A percentile compares a stretch with the other conserved stretches of the same genome.
Evolutionary conservation across 2,329 filamentous ascomycete genomes (phyloP).

Genomic region (Xylariaceae sp.): DNA sequence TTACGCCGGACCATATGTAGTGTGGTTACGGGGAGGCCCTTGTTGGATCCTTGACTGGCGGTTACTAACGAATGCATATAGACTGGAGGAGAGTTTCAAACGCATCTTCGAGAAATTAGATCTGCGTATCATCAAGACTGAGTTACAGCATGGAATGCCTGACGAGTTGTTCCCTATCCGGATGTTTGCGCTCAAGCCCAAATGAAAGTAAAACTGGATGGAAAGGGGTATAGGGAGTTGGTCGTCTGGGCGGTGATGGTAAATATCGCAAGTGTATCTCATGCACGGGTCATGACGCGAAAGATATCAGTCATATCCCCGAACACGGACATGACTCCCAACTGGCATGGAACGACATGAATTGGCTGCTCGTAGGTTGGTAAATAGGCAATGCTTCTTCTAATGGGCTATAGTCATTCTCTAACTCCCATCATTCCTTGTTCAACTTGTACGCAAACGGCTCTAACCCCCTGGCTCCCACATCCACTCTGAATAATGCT

Average conservation of each 20-base stretch:
- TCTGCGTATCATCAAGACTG: conserved; percentile 61
- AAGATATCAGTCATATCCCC: background rate
- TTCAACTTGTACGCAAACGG: conserved; percentile 59
- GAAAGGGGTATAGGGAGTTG: conserved; percentile 27
- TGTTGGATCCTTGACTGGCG: background rate
- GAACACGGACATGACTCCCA: background rate
- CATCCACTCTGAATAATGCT: conserved; percentile 69
- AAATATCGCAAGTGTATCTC: conserved; percentile 33
- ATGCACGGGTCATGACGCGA: background rate
- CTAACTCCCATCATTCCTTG: conserved; percentile 1
- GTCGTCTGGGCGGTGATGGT: conserved; percentile 18
- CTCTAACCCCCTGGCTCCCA: conserved; percentile 62
- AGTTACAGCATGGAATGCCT: conserved; percentile 57
- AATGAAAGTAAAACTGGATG: conserved; percentile 12
- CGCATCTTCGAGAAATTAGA: conserved; percentile 64
- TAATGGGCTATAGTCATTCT: background rate
- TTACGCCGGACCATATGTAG: background rate
- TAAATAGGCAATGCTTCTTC: background rate
- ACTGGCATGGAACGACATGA: background rate
- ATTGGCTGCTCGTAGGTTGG: background rate
- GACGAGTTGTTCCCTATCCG: conserved; percentile 63
- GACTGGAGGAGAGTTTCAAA: conserved; percentile 67
- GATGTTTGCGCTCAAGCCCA: conserved; percentile 68
- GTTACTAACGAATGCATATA: conserved; percentile 27
- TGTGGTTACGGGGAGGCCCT: background rate